Percentiles rank a stretch among this genome's conserved stretches.
phyloP scores from a whole-genome alignment of 306 rosid species.

The Medicago arabica region DNA sequence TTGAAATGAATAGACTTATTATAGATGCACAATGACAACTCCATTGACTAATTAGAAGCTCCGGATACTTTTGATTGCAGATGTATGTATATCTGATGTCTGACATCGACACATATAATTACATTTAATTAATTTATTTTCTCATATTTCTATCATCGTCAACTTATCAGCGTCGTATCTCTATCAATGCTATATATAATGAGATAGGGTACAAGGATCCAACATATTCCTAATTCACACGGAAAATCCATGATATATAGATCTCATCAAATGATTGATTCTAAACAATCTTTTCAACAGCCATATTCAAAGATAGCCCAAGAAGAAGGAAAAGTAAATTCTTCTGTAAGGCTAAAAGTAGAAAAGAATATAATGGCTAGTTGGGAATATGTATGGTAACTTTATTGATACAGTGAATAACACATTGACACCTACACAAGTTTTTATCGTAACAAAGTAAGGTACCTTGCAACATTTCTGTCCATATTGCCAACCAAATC shows the following conservation, averaged over 20 bases:
- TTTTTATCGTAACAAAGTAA: not conserved
- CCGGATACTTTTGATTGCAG: too few relatives aligned
- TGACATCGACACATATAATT: too few relatives aligned
- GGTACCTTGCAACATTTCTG: not conserved
- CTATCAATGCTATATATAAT: too few relatives aligned
- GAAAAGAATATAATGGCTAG: not conserved
- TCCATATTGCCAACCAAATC: too few relatives aligned
- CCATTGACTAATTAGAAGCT: too few relatives aligned
- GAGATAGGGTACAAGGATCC: too few relatives aligned
- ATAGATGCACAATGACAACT: too few relatives aligned
- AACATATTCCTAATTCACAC: not conserved
- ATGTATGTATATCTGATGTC: too few relatives aligned
- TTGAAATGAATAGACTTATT: too few relatives aligned
- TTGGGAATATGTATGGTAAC: not conserved
- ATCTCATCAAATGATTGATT: not conserved
- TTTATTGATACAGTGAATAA: not conserved
- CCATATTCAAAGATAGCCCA: not conserved
- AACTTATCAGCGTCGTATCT: too few relatives aligned
- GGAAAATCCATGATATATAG: not conserved
- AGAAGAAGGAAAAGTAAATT: slow-evolving; percentile 5
- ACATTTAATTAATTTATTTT: too few relatives aligned
- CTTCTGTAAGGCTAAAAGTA: not conserved
- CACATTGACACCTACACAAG: not conserved
- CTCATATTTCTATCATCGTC: too few relatives aligned
- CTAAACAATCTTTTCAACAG: not conserved